Conservation (phyloP, 345 rosid species). For the Leavenworthia alabamica region DNA sequence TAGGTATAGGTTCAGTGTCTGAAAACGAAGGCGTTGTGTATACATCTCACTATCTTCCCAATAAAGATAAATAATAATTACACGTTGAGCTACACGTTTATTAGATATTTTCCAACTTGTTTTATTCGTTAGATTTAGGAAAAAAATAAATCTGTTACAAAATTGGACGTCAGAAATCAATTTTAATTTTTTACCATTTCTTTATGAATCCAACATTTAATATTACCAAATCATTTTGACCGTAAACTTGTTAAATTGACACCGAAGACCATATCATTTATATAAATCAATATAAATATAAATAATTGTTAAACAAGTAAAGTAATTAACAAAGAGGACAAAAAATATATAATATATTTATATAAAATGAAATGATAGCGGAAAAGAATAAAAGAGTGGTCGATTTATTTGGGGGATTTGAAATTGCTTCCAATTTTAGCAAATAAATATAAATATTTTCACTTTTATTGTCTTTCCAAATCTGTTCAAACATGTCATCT, state of each 20-base stretch:
- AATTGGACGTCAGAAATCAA: neutral
- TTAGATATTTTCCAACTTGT: slow-evolving; percentile 1
- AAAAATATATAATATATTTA: too few relatives aligned
- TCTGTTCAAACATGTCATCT: slow-evolving; percentile 30
- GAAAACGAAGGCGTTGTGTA: slow-evolving; percentile 15
- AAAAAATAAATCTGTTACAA: neutral
- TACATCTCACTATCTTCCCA: slow-evolving; percentile 16
- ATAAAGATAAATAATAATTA: slow-evolving; percentile 5
- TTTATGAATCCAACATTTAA: too few relatives aligned
- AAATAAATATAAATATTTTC: slow-evolving; percentile 16
- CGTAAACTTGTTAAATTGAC: too few relatives aligned
- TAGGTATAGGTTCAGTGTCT: slow-evolving; percentile 2
- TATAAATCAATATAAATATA: too few relatives aligned
- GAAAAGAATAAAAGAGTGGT: slow-evolving; percentile 10
- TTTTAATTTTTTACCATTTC: too few relatives aligned
- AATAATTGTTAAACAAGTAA: too few relatives aligned
- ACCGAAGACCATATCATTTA: too few relatives aligned
- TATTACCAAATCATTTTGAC: too few relatives aligned
- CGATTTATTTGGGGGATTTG: neutral
- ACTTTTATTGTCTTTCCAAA: slow-evolving; percentile 20
- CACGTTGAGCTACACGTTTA: slow-evolving; percentile 15
- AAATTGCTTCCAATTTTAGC: slow-evolving; percentile 29
- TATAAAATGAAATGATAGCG: too few relatives aligned
- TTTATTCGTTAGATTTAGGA: neutral
- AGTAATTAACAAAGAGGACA: too few relatives aligned